phyloP scores from a whole-genome alignment of 768 basidiomycete genomes.

The Rhizopogon rudus region DNA sequence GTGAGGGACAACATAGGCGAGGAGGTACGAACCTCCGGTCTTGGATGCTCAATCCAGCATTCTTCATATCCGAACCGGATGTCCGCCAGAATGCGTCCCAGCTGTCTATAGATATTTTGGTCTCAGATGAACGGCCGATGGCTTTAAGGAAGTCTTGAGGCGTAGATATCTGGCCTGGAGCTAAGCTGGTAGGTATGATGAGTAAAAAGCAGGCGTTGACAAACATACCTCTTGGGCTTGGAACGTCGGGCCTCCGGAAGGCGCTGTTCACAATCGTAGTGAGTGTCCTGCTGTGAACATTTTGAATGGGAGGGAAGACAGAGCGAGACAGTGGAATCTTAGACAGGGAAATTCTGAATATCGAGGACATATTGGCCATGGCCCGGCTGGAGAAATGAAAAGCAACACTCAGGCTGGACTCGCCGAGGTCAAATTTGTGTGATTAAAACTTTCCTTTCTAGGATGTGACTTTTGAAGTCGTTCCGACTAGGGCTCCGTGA shows the following conservation, averaged over 20 bases:
- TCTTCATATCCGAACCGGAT: conserved; percentile 52
- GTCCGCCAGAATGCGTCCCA: conserved; percentile 75
- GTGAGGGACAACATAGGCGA: background rate
- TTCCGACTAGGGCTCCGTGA: too few relatives aligned
- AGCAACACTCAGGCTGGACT: background rate
- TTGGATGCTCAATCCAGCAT: conserved; percentile 58
- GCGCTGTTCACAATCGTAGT: conserved; percentile 1
- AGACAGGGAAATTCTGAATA: background rate
- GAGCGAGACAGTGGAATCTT: conserved; percentile 9
- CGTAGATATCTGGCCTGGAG: conserved; percentile 44
- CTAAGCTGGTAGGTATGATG: conserved; percentile 4
- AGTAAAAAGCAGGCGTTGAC: background rate
- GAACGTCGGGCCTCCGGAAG: conserved; percentile 12
- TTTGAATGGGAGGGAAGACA: conserved; percentile 29
- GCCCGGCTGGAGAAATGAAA: background rate
- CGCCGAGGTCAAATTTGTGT: too few relatives aligned
- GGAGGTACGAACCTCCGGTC: conserved; percentile 59
- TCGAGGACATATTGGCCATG: background rate
- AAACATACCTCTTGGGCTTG: conserved; percentile 18
- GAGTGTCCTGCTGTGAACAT: conserved; percentile 25
- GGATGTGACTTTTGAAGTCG: too few relatives aligned
- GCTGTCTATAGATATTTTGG: conserved; percentile 55
- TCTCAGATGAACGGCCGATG: conserved; percentile 66
- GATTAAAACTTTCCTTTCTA: too few relatives aligned
- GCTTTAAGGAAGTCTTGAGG: conserved; percentile 65